Base-by-base conservation (phyloP, 2,329 filamentous ascomycete species). In the Alternaria burnsii region DNA sequence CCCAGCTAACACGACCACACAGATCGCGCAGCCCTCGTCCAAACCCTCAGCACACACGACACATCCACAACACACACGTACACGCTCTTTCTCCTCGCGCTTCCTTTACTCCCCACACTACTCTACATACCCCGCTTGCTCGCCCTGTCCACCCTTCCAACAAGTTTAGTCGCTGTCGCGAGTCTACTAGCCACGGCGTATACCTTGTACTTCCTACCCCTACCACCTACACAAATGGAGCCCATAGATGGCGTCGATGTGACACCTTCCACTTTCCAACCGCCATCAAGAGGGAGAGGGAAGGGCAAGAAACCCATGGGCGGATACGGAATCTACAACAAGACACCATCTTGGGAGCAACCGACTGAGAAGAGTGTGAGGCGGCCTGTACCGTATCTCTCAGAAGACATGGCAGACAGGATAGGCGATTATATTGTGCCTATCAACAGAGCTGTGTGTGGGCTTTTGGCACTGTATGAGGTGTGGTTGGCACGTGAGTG, bases 181-280 rank as follows among this genome's bases (percentile, higher is more conserved):
- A 90, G 87, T 24, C 83, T 93, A 18, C 79, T 83, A 18, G 85
- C 84, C 3, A 91, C 88, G 4, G 84, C 85, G 0, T 92, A 87
- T 74, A 82, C 88, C 1, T 80, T 92, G 1, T 82, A 84, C 66
- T 80, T 76, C 38, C 82, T 89, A 9, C 85, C 86, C 0, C 82
- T 88, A 0, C 81, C 83, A 0, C 74, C 79, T 1, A 89, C 69
- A 6, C 56, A 89, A 60, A 71, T 75, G 34, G 48, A 59, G 41
- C 43, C 60, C 3, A 52, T 65, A n/a, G 54, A 66, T 20, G 47
- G 62, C 12, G 30, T 54, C 5, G 59, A 63, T 16, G 38, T 63
- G 22, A 53, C 50, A 0, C 42, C 56, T 7, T 28, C 50, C 2
- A 43, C 34, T 9, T 11, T 44, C 20, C 30, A 26, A 30, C 38